A percentile compares a stretch with the other conserved stretches of the same genome.
These are phyloP conservation scores for Apiospora sp. DNA, from an alignment of 2,329 filamentous ascomycete species.

Conservation along the genomic window DNA sequence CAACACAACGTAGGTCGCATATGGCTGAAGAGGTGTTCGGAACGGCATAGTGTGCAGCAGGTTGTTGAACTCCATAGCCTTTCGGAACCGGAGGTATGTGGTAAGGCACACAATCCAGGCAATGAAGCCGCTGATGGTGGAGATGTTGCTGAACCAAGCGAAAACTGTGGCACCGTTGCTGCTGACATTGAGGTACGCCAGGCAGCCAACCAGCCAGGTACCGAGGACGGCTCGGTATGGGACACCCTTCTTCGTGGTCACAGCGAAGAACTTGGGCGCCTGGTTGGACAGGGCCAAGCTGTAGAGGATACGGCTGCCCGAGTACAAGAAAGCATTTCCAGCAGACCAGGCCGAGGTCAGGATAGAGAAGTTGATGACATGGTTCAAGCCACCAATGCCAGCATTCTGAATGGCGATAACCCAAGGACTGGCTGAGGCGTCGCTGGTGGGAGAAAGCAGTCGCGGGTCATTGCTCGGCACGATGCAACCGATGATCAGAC, in stretches of 20 bases:
- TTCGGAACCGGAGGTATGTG: constrained; percentile 66
- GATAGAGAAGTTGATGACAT: constrained; percentile 73
- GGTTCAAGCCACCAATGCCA: constrained; percentile 68
- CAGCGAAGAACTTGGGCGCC: constrained; percentile 67
- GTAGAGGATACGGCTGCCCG: constrained; percentile 74
- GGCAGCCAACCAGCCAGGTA: constrained; percentile 66
- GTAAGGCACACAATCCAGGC: constrained; percentile 67
- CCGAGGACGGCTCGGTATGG: constrained; percentile 63
- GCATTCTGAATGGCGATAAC: constrained; percentile 73
- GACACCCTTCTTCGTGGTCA: constrained; percentile 67
- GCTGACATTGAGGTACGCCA: constrained; percentile 75
- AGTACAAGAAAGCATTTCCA: constrained; percentile 69
- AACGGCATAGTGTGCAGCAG: constrained; percentile 61
- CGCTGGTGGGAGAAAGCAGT: constrained; percentile 65
- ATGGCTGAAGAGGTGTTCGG: constrained; percentile 64
- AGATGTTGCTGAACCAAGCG: constrained; percentile 76
- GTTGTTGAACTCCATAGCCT: constrained; percentile 61
- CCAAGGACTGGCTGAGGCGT: constrained; percentile 68
- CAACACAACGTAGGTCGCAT: constrained; percentile 68
- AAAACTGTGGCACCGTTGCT: constrained; percentile 70
- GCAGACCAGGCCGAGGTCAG: constrained; percentile 72
- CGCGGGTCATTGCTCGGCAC: constrained; percentile 70
- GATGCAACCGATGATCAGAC: constrained; percentile 67
- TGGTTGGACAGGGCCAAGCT: constrained; percentile 73
- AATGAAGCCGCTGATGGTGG: constrained; percentile 67